Evolutionary conservation across 2,329 filamentous ascomycete genomes (phyloP).

Genomic region (Fusarium goolgardi): DNA sequence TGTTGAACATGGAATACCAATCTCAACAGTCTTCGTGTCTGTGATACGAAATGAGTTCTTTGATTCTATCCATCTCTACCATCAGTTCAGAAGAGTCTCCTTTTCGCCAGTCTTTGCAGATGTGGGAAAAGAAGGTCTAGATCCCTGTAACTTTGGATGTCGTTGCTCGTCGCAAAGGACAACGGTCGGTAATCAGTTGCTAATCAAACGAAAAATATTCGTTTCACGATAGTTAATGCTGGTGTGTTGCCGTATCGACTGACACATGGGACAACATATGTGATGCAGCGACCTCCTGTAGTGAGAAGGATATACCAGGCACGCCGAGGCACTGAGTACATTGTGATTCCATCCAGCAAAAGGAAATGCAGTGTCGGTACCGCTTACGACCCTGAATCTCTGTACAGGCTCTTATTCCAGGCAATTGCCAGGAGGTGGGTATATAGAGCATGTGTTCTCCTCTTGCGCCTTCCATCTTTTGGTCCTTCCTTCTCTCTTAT

Average conservation of each 20-base stretch:
- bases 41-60: neutral
- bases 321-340: neutral
- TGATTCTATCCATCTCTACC: neutral
- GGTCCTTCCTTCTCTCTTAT: neutral
- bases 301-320: neutral
- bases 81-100: neutral
- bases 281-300: constrained; percentile 1
- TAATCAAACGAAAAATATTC: neutral
- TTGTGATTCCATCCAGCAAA: neutral
- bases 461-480: neutral
- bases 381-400: neutral
- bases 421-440: neutral
- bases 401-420: neutral
- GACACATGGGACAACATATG: constrained; percentile 2
- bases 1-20: neutral
- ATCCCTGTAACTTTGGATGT: neutral
- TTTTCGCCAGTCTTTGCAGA: neutral
- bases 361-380: neutral
- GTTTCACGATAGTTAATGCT: neutral
- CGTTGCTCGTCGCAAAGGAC: neutral
- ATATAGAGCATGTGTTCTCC: neutral
- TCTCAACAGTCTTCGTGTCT: neutral
- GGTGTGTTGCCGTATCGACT: neutral
- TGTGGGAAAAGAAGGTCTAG: neutral
- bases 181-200: neutral